These are phyloP conservation scores for Mycena alexandri DNA, from an alignment of 768 basidiomycete genomes.

Conservation along the genomic window DNA sequence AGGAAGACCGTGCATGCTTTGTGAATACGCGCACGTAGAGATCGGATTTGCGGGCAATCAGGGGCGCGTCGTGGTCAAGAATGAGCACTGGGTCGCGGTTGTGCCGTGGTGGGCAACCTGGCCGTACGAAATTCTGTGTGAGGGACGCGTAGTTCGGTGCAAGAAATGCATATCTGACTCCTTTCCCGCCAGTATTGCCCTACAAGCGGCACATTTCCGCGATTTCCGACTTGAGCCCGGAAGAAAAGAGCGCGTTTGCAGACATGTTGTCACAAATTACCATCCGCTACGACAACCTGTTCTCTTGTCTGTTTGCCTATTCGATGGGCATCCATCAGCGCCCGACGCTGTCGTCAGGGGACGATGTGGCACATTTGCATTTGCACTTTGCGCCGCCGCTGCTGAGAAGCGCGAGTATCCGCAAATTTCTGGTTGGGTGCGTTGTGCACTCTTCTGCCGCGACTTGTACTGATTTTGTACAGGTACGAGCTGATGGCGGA, in stretches of 20 bases:
- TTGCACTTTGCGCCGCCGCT: slow-evolving; percentile 90
- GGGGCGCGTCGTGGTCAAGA: slow-evolving; percentile 76
- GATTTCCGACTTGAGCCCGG: slow-evolving; percentile 67
- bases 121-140: slow-evolving; percentile 89
- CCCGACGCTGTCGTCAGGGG: slow-evolving; percentile 65
- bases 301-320: slow-evolving; percentile 90
- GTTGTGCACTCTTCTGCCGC: slow-evolving; percentile 42
- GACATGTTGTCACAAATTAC: slow-evolving; percentile 74
- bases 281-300: slow-evolving; percentile 82
- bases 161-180: background rate
- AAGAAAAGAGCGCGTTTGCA: slow-evolving; percentile 76
- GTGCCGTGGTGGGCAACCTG: slow-evolving; percentile 98
- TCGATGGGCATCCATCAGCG: slow-evolving; percentile 96
- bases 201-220: slow-evolving; percentile 84
- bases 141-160: slow-evolving; percentile 36
- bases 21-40: slow-evolving; percentile 84
- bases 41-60: slow-evolving; percentile 53
- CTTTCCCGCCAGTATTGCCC: slow-evolving; percentile 69
- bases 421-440: slow-evolving; percentile 92
- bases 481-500: slow-evolving; percentile 95
- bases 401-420: slow-evolving; percentile 82
- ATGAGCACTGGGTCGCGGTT: slow-evolving; percentile 84
- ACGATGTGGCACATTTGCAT: slow-evolving; percentile 83
- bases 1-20: slow-evolving; percentile 78
- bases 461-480: slow-evolving; percentile 14